These are phyloP conservation scores for Vachellia pachyceras DNA, from an alignment of 306 rosid genomes.

Conservation along the genomic window DNA sequence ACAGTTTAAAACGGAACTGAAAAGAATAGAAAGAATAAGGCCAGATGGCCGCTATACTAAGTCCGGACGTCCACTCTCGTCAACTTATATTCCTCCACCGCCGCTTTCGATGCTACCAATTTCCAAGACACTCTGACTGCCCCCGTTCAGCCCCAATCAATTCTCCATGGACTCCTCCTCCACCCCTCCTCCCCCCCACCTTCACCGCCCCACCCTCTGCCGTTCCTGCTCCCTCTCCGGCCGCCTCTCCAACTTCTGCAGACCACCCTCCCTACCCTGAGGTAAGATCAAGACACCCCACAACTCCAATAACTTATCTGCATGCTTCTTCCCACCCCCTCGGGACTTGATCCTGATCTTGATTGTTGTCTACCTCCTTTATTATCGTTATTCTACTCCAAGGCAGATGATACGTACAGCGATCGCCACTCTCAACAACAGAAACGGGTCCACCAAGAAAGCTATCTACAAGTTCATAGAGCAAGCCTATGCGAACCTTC, in stretches of 20 bases:
- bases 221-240: slow-evolving; percentile 28
- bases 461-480: slow-evolving; percentile 76
- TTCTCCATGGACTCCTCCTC: slow-evolving; percentile 55
- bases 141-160: background rate
- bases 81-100: background rate
- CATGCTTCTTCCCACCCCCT: background rate
- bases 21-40: too few species aligned
- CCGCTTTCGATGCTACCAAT: slow-evolving; percentile 19
- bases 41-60: too few species aligned
- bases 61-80: background rate
- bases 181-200: slow-evolving; percentile 17
- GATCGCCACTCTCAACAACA: slow-evolving; percentile 60
- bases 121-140: background rate
- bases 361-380: background rate
- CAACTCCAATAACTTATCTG: background rate
- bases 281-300: slow-evolving; percentile 33
- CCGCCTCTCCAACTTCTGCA: background rate
- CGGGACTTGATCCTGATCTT: background rate
- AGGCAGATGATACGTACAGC: slow-evolving; percentile 73
- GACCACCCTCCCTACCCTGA: slow-evolving; percentile 66
- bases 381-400: background rate
- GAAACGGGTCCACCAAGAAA: slow-evolving; percentile 71
- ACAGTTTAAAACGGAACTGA: too few species aligned
- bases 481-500: slow-evolving; percentile 52
- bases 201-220: background rate